Base-by-base conservation (phyloP, 1,284 basidiomycete species). In the Pseudozyma sp. region DNA sequence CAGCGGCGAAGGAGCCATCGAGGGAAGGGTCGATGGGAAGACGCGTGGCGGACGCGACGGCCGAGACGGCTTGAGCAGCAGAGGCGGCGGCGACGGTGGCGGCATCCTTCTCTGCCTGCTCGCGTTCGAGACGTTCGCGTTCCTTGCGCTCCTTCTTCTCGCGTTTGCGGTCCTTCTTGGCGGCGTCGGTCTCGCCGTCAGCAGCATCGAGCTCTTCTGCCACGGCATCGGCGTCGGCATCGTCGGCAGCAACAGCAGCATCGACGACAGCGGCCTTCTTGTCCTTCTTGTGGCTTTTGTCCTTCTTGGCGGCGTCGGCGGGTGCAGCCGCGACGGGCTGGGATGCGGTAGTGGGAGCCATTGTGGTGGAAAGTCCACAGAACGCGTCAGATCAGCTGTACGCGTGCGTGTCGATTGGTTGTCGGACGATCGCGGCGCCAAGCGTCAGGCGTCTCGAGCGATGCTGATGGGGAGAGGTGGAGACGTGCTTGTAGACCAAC, bases 121-220 rank as follows among this genome's bases (percentile, higher is more conserved):
- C 70, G 47, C 70, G 70, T 44, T 73, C 70, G 52, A 59, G 70
- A 33, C 65, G 60, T 45, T 60, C 66, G 47, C 45, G 54, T 35
- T 66, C 57, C 58, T 66, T 68, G 53, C 62, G 66, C 43, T 75
- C 68, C 66, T 72, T 69, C 61, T 75, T 76, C 37, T 74, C 56
- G 43, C 70, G 63, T 54, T 74, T 72, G 48, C 59, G 54, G 35
- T 59, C 49, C 61, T 65, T 66, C 7, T 45, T 37, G 45, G 54
- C 55, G 31, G 59, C 54, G 37, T 55, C 45, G 35, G 51, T 14
- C 1, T 40, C 49, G 39, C 29, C 39, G 40, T 10, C 7, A 17
- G 51, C 40, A 17, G 17, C 42, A 31, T 53, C 52, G 51, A 52
- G 51, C 39, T 17, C 51, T 40, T 52, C 51, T 43, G 51, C 51